Evolutionary conservation across 1,139 yeast species (phyloP).

Genomic region (Nakaseomyces uthaithaninus): DNA sequence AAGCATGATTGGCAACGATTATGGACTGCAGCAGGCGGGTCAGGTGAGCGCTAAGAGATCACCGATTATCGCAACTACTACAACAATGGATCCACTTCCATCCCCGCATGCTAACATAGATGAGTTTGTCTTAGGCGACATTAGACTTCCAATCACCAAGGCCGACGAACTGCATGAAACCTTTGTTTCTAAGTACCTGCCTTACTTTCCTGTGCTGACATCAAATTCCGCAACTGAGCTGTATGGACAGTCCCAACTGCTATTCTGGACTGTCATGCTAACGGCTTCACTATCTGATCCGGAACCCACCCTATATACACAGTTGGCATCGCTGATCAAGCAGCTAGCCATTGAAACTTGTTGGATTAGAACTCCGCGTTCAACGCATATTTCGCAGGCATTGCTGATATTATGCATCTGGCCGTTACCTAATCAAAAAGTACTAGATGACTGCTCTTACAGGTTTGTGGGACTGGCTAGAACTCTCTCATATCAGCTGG

Average conservation of each 20-base stretch:
- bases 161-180: constrained; percentile 66
- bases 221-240: constrained; percentile 68
- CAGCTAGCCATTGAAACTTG: constrained; percentile 88
- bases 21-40: constrained; percentile 1
- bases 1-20: not conserved
- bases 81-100: constrained; percentile 27
- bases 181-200: constrained; percentile 60
- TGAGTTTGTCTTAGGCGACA: constrained; percentile 70
- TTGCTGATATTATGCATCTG: constrained; percentile 72
- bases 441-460: constrained; percentile 84
- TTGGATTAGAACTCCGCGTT: constrained; percentile 88
- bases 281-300: constrained; percentile 85
- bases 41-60: constrained; percentile 9
- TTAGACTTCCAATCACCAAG: constrained; percentile 52
- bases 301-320: constrained; percentile 72
- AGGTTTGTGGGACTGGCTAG: constrained; percentile 84
- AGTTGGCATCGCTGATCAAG: constrained; percentile 68
- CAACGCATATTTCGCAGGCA: constrained; percentile 90
- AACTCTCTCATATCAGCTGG: constrained; percentile 74
- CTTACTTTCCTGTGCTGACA: constrained; percentile 71
- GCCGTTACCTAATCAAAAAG: constrained; percentile 93
- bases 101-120: constrained; percentile 36
- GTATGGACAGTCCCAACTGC: constrained; percentile 70
- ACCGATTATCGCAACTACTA: constrained; percentile 26
- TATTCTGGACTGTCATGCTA: constrained; percentile 85